Evolutionary conservation across 305 asterid genomes (phyloP).

Genomic region (Withania somnifera): DNA sequence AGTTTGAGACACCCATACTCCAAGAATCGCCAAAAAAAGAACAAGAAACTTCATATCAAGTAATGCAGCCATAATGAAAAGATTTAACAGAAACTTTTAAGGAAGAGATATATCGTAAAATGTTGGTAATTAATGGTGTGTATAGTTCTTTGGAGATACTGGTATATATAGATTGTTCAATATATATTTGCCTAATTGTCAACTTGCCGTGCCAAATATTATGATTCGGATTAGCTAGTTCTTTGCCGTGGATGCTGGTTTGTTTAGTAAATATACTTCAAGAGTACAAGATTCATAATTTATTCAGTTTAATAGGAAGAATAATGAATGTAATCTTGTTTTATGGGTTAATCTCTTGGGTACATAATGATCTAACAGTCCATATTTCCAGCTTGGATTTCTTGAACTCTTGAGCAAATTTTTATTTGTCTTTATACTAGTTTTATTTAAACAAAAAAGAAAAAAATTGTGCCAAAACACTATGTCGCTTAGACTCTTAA

Average conservation of each 20-base stretch:
- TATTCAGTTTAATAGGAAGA: too few relatives aligned
- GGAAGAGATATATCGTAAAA: background rate
- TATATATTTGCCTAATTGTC: background rate
- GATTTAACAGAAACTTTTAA: background rate
- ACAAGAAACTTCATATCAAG: constrained; percentile 4
- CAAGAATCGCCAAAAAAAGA: constrained; percentile 9
- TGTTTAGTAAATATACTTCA: background rate
- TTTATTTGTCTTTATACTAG: too few relatives aligned
- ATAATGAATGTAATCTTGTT: too few relatives aligned
- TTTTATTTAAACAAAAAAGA: too few relatives aligned
- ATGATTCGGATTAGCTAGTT: constrained; percentile 7
- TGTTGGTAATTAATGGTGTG: background rate
- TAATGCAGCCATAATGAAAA: background rate
- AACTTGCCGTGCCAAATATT: constrained; percentile 6
- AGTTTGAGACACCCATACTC: constrained; percentile 9
- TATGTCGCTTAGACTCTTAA: too few relatives aligned
- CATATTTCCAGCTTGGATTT: too few relatives aligned
- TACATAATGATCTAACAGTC: too few relatives aligned
- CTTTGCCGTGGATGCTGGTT: background rate
- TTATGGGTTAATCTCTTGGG: too few relatives aligned
- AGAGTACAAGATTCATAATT: too few relatives aligned
- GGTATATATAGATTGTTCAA: background rate
- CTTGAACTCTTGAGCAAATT: too few relatives aligned
- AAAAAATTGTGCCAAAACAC: too few relatives aligned
- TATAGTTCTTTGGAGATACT: background rate